Percentiles rank a stretch among this genome's conserved stretches.
phyloP scores from a whole-genome alignment of 2,329 filamentous ascomycete species.

The Fusarium sp. region DNA sequence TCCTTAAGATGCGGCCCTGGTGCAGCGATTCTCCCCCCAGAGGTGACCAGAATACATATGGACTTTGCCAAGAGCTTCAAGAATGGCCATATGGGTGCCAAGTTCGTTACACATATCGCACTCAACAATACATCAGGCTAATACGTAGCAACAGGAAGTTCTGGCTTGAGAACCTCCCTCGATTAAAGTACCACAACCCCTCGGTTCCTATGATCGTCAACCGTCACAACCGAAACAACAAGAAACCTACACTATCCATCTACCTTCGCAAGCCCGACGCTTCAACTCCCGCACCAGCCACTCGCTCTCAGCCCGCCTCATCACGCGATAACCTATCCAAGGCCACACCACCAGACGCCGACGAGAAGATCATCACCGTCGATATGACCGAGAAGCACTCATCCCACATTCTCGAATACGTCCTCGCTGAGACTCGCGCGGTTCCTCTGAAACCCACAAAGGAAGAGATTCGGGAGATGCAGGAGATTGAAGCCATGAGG shows the following conservation, averaged over 20 bases:
- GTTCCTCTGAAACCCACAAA: constrained; percentile 66
- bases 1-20: constrained; percentile 84
- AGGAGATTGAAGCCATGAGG: constrained; percentile 66
- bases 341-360: constrained; percentile 61
- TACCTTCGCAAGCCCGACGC: constrained; percentile 65
- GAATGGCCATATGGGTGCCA: constrained; percentile 78
- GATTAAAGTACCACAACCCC: constrained; percentile 96
- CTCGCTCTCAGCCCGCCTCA: constrained; percentile 59
- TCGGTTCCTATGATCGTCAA: constrained; percentile 84
- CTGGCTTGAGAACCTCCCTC: constrained; percentile 84
- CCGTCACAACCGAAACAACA: constrained; percentile 69
- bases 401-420: constrained; percentile 71
- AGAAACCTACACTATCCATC: constrained; percentile 72
- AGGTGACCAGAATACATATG: constrained; percentile 80
- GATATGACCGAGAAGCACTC: constrained; percentile 74
- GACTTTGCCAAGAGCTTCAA: constrained; percentile 74
- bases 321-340: constrained; percentile 62
- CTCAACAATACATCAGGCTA: constrained; percentile 12
- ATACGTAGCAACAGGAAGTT: constrained; percentile 74
- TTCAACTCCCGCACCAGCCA: constrained; percentile 43
- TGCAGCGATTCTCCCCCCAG: constrained; percentile 81
- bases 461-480: constrained; percentile 71
- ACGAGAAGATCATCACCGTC: constrained; percentile 66
- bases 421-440: constrained; percentile 74
- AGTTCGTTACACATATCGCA: constrained; percentile 61